These are phyloP conservation scores for Staphylotrichum tortipilum DNA, from an alignment of 495 filamentous ascomycete species.

Conservation along the genomic window DNA sequence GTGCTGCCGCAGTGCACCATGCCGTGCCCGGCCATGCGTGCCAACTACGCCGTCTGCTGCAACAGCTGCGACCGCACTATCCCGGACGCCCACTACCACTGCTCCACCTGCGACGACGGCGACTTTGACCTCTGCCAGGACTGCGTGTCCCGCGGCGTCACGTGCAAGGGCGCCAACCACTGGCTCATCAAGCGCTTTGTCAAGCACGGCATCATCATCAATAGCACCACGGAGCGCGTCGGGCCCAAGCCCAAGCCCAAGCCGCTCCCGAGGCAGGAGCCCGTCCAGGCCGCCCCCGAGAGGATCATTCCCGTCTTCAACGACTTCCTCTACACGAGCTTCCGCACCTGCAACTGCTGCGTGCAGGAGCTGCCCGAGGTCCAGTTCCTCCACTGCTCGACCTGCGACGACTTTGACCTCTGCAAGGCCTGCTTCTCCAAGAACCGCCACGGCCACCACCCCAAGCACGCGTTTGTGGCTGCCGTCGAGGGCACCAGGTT, in stretches of 20 bases:
- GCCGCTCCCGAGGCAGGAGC: conserved; percentile 11
- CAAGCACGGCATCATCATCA: conserved; percentile 66
- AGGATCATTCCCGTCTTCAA: conserved; percentile 19
- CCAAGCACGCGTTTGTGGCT: conserved; percentile 69
- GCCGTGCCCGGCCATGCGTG: conserved; percentile 6
- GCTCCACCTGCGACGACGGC: conserved; percentile 81
- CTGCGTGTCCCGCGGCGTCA: conserved; percentile 66
- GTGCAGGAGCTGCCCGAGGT: conserved; percentile 66
- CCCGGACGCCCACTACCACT: conserved; percentile 82
- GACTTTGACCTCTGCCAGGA: conserved; percentile 87
- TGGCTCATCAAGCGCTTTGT: conserved; percentile 91
- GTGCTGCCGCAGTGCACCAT: not conserved
- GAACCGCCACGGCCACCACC: conserved; percentile 85
- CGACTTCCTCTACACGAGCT: conserved; percentile 24
- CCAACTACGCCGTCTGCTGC: conserved; percentile 68
- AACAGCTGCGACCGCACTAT: conserved; percentile 77
- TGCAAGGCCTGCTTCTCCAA: conserved; percentile 71
- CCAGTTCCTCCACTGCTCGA: conserved; percentile 74
- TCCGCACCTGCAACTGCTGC: conserved; percentile 90
- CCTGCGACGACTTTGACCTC: conserved; percentile 86
- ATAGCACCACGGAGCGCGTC: conserved; percentile 74
- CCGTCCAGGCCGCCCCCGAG: conserved; percentile 14
- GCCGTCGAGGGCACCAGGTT: conserved; percentile 50
- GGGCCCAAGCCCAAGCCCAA: conserved; percentile 46
- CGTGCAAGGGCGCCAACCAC: conserved; percentile 69